A percentile compares a stretch with the other conserved stretches of the same genome.
Conservation (phyloP, 2,329 filamentous ascomycete species). For the Teratosphaeria pseudoeucalypti region DNA sequence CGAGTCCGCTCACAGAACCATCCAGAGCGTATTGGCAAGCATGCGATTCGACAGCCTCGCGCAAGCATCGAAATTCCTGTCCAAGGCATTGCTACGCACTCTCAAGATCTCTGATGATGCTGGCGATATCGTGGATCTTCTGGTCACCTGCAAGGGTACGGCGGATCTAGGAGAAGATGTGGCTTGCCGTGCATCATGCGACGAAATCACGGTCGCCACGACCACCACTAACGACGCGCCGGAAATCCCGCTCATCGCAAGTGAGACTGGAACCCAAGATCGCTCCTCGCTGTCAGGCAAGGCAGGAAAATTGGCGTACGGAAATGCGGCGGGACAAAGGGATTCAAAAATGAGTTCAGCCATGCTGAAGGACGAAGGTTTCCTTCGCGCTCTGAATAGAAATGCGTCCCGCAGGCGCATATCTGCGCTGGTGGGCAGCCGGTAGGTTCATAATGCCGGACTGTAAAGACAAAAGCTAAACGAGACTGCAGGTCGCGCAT, state of each 20-base stretch:
- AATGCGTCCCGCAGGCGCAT: neutral
- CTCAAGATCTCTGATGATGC: neutral
- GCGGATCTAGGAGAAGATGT: neutral
- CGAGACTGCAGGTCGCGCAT: neutral
- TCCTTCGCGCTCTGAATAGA: neutral
- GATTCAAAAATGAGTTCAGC: neutral
- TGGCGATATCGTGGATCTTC: neutral
- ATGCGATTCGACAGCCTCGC: neutral
- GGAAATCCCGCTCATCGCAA: neutral
- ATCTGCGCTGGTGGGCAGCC: neutral
- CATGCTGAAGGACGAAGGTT: neutral
- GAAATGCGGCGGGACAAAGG: neutral
- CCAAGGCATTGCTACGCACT: neutral
- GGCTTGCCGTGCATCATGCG: neutral
- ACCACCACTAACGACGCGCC: neutral
- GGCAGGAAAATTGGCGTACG: neutral
- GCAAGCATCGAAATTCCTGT: neutral
- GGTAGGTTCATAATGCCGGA: neutral
- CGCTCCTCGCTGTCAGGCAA: neutral
- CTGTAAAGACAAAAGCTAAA: neutral
- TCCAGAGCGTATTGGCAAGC: neutral
- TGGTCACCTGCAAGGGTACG: neutral
- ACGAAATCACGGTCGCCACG: neutral
- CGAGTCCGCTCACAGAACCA: neutral
- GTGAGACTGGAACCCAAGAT: neutral